Conservation (phyloP, 2,329 filamentous ascomycete genomes). For the Calonectria pseudoturangicola region DNA sequence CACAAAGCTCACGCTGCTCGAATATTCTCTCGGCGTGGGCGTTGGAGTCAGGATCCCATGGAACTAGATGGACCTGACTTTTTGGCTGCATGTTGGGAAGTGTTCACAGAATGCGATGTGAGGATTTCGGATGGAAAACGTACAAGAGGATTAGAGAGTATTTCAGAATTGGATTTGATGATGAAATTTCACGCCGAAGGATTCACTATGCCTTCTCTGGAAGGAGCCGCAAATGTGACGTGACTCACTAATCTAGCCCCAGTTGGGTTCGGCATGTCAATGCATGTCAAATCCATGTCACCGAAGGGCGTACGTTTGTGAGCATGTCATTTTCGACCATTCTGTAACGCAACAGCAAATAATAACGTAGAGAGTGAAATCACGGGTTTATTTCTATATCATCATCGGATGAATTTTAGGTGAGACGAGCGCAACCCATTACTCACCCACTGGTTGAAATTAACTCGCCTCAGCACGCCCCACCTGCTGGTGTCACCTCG, state of each 20-base stretch:
- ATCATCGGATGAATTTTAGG: too few relatives aligned
- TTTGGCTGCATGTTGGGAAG: slow-evolving; percentile 20
- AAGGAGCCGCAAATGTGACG: background rate
- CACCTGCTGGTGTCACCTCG: too few relatives aligned
- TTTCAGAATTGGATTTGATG: background rate
- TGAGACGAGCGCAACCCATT: too few relatives aligned
- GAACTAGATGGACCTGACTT: slow-evolving; percentile 44
- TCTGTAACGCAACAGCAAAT: too few relatives aligned
- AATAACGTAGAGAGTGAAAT: too few relatives aligned
- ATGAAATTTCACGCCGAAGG: background rate
- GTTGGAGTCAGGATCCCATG: slow-evolving; percentile 50
- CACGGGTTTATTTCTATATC: too few relatives aligned
- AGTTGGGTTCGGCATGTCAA: background rate
- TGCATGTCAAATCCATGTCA: too few relatives aligned
- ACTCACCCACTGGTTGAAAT: too few relatives aligned
- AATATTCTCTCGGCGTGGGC: slow-evolving; percentile 41
- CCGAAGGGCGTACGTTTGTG: background rate
- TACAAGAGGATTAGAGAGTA: background rate
- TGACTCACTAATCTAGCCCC: slow-evolving; percentile 20
- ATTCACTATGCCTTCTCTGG: background rate
- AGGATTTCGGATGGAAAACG: background rate
- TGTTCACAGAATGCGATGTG: background rate
- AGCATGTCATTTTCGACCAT: background rate
- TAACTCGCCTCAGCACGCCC: too few relatives aligned
- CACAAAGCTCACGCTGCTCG: slow-evolving; percentile 48